A percentile compares a stretch with the other conserved stretches of the same genome.
Conservation (phyloP, 306 rosid genomes). For the Ceratonia siliqua region DNA sequence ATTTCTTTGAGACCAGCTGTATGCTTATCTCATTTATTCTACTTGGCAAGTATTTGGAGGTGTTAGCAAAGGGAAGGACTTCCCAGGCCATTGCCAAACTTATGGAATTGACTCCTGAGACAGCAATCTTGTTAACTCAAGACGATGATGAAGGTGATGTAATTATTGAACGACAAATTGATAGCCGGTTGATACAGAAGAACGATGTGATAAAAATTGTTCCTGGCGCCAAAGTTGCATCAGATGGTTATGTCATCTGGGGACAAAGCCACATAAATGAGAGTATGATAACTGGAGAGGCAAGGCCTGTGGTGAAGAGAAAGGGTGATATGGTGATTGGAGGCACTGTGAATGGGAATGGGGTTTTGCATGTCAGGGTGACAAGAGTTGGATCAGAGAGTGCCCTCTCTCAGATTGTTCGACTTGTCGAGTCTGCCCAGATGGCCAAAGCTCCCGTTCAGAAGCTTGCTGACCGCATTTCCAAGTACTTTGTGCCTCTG, state of each 20-base stretch:
- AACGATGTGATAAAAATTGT: slow-evolving; percentile 61
- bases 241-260: slow-evolving; percentile 68
- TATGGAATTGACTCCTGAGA: slow-evolving; percentile 69
- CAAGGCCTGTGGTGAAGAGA: slow-evolving; percentile 55
- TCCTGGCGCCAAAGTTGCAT: slow-evolving; percentile 73
- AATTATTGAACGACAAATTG: slow-evolving; percentile 50
- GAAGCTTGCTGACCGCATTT: slow-evolving; percentile 73
- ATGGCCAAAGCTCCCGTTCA: slow-evolving; percentile 89
- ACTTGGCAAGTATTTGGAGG: slow-evolving; percentile 75
- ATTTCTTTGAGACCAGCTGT: slow-evolving; percentile 80
- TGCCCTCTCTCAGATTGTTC: slow-evolving; percentile 72
- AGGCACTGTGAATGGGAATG: slow-evolving; percentile 76
- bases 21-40: slow-evolving; percentile 80
- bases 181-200: slow-evolving; percentile 65
- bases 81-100: slow-evolving; percentile 82
- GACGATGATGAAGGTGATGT: slow-evolving; percentile 53
- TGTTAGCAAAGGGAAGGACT: slow-evolving; percentile 78
- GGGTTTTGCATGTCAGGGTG: slow-evolving; percentile 67
- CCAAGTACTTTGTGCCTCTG: slow-evolving; percentile 78
- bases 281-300: slow-evolving; percentile 91
- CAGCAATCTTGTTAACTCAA: slow-evolving; percentile 53
- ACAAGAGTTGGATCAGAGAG: slow-evolving; percentile 77
- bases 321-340: slow-evolving; percentile 72
- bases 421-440: slow-evolving; percentile 81
- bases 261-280: slow-evolving; percentile 79